Percentiles rank a stretch among this genome's conserved stretches.
These are phyloP conservation scores for Acrasis kona DNA, from an alignment of 78 protist genomes.

Conservation along the genomic window DNA sequence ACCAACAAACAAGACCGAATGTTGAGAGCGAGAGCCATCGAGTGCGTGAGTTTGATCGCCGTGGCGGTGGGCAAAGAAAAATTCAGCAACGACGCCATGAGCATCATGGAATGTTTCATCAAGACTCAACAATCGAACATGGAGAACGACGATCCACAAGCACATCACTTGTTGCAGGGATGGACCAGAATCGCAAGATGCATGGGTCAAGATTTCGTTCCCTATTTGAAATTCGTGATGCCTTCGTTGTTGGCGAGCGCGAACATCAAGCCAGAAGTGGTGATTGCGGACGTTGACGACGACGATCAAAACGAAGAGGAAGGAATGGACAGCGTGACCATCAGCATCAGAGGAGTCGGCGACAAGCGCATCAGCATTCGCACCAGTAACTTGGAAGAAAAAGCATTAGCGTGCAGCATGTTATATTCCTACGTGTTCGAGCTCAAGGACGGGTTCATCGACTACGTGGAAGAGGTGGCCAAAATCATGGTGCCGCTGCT, in stretches of 20 bases:
- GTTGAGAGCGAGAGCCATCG: not conserved
- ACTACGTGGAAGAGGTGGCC: not conserved
- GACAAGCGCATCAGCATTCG: not conserved
- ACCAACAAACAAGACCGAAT: not conserved
- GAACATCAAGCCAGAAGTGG: not conserved
- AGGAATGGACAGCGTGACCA: not conserved
- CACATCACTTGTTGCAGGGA: not conserved
- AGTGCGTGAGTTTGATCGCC: not conserved
- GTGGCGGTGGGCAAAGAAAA: constrained; percentile 20
- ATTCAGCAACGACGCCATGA: constrained; percentile 1
- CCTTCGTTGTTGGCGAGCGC: constrained; percentile 10
- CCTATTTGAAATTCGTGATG: constrained; percentile 10
- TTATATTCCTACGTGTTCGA: not conserved
- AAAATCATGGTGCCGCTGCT: not conserved
- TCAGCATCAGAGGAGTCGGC: not conserved
- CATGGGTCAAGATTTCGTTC: constrained; percentile 3
- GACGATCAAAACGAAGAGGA: not conserved
- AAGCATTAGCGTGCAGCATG: not conserved
- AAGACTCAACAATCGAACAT: not conserved
- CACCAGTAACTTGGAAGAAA: not conserved
- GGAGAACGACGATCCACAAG: not conserved
- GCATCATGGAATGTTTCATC: not conserved
- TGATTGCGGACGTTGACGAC: not conserved
- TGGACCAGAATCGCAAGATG: constrained; percentile 4
- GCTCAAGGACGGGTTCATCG: not conserved